Conservation (phyloP, 257 asterid genomes). For the Fraxinus excelsior region DNA sequence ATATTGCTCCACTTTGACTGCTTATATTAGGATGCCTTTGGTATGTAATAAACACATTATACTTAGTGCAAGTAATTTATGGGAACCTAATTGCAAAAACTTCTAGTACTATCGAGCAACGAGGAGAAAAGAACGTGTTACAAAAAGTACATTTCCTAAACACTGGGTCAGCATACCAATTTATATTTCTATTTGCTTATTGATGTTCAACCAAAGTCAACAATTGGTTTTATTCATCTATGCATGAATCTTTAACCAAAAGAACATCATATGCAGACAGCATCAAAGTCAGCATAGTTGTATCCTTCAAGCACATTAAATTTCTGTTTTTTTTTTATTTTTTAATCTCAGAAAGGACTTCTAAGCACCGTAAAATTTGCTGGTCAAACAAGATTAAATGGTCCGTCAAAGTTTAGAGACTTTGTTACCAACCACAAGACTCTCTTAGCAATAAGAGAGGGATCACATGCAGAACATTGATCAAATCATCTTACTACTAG, state of each 20-base stretch:
- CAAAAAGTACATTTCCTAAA: background rate
- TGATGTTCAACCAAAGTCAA: slow-evolving; percentile 6
- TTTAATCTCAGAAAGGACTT: background rate
- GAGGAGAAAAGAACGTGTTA: background rate
- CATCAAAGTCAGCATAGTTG: background rate
- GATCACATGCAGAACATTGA: slow-evolving; percentile 25
- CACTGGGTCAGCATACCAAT: background rate
- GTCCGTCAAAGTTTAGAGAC: slow-evolving; percentile 11
- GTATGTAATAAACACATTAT: slow-evolving; percentile 40
- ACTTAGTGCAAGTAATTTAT: slow-evolving; percentile 30
- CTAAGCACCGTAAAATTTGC: background rate
- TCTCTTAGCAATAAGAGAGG: background rate
- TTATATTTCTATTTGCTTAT: background rate
- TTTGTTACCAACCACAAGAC: background rate
- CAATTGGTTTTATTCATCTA: slow-evolving; percentile 5
- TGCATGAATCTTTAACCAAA: background rate
- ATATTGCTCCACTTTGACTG: slow-evolving; percentile 99
- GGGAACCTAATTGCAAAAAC: background rate
- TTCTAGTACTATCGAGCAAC: background rate
- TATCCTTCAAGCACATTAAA: background rate
- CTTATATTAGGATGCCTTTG: slow-evolving; percentile 98
- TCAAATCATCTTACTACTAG: slow-evolving; percentile 18
- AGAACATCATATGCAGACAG: background rate
- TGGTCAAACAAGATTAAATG: slow-evolving; percentile 1
- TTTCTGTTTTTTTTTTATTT: too few species aligned